Base-by-base conservation (phyloP, 768 basidiomycete genomes). In the Russula foetens region DNA sequence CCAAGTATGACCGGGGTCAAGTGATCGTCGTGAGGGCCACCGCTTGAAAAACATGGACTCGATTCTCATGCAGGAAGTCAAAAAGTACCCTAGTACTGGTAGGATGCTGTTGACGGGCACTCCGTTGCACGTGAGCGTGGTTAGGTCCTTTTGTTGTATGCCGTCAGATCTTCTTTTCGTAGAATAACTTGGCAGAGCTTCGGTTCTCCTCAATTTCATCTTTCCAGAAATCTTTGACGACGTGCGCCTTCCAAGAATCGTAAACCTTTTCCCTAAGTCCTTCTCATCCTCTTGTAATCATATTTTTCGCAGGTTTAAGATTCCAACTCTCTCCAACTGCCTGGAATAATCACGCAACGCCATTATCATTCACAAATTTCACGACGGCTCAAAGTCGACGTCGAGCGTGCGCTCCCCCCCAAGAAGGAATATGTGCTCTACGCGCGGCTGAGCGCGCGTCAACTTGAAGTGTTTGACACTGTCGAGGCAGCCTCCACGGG, bases 141-240 rank as follows among this genome's bases (percentile, higher is more conserved):
- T 57, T 8, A 41, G 28, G 3, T 47, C n/a, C n/a, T 14, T 33
- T 5, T 19, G 8, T 26, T 31, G 2, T 43, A 57, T 54, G 62
- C 56, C 58, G 47, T 65, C 33, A 43, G 12, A 24, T 26, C 45
- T 17, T 5, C 28, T n/a, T n/a, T 17, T 39, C 28, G 1, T 69
- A 99, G 91, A 98, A 99, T 73, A 98, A 98, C 68, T 79, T 99
- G 3, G 81, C 87, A 5, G 97, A 99, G 70, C 77, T 99, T 4
- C 98, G 94, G 96, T 86, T 91, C 76, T 98, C 19, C 83, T 99
- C 33, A 97, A 97, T 70, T 99, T 98, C 67, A 90, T 98, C 60
- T 80, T 98, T 4, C 97, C 97, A 0, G 88, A 94, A 65, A 85
- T 98, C 56, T 98, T 98, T 70, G 83, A 85, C 60, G 92, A 98